phyloP scores from a whole-genome alignment of 2,329 filamentous ascomycete species.

The Huntiella savannae region DNA sequence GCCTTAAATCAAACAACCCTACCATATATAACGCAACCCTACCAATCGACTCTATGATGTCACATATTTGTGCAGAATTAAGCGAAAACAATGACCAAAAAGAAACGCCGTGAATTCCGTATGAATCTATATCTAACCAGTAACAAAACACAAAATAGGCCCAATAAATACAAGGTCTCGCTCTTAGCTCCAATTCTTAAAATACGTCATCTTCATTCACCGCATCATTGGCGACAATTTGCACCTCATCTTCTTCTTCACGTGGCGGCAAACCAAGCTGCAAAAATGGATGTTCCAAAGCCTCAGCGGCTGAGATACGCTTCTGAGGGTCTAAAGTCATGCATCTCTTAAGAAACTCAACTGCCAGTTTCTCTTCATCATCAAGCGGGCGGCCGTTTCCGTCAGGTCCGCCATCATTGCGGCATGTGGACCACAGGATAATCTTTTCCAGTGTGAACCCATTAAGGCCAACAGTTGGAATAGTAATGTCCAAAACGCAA shows the following conservation, averaged over 20 bases:
- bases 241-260: neutral
- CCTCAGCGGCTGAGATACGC: constrained; percentile 57
- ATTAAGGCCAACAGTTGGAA: constrained; percentile 70
- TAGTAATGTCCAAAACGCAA: constrained; percentile 77
- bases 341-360: constrained; percentile 52
- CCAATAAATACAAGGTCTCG: too few relatives aligned
- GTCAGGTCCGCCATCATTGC: constrained; percentile 39
- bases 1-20: too few relatives aligned
- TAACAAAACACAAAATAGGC: too few relatives aligned
- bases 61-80: too few relatives aligned
- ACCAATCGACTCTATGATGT: too few relatives aligned
- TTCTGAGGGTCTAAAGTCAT: constrained; percentile 59
- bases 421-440: constrained; percentile 81
- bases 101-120: too few relatives aligned
- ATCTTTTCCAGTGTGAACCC: constrained; percentile 88
- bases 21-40: too few relatives aligned
- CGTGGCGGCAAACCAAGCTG: constrained; percentile 13
- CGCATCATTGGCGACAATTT: neutral
- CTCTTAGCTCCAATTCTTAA: too few relatives aligned
- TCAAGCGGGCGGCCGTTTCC: constrained; percentile 33
- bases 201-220: neutral
- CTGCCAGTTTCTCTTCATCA: constrained; percentile 50
- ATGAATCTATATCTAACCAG: too few relatives aligned
- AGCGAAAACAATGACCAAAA: too few relatives aligned
- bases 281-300: constrained; percentile 54